A percentile compares a stretch with the other conserved stretches of the same genome.
These are phyloP conservation scores for Cornus controversa DNA, from an alignment of 148 eudicot genomes.

Conservation along the genomic window DNA sequence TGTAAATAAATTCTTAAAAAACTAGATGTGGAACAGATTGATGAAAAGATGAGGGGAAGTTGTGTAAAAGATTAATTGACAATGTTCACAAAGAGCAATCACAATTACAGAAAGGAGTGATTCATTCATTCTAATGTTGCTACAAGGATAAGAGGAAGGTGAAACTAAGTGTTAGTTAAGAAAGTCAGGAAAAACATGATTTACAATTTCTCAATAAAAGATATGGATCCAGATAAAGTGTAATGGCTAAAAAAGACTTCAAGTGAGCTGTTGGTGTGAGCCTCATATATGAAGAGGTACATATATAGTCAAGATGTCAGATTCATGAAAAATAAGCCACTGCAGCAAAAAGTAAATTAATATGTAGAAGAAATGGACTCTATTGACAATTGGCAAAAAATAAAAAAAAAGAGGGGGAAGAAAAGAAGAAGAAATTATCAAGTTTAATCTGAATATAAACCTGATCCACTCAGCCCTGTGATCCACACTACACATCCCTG, in stretches of 20 bases:
- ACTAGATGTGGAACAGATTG: no score
- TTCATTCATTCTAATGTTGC: no score
- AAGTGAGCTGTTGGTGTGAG: background rate
- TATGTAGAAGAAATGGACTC: no score
- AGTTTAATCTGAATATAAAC: constrained; percentile 25
- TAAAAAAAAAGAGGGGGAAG: background rate
- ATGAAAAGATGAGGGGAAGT: background rate
- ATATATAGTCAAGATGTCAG: background rate
- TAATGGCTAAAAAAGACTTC: background rate
- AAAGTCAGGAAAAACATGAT: background rate
- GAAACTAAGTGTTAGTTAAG: background rate
- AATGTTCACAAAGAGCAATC: background rate
- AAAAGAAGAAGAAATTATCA: background rate
- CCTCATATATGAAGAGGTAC: background rate
- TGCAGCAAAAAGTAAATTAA: background rate
- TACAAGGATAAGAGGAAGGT: background rate
- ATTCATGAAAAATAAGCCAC: background rate
- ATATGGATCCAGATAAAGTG: background rate
- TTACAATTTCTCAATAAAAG: background rate
- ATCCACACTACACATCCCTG: constrained; percentile 93
- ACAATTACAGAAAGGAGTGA: background rate
- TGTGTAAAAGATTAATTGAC: background rate
- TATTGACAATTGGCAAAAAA: no score
- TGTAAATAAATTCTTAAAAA: background rate
- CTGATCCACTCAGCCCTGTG: constrained; percentile 97